Evolutionary conservation across 805 yeast genomes (phyloP), one percentile per base, ranked within the genome.

Genomic region (Saccharomycopsis lassenensis): DNA sequence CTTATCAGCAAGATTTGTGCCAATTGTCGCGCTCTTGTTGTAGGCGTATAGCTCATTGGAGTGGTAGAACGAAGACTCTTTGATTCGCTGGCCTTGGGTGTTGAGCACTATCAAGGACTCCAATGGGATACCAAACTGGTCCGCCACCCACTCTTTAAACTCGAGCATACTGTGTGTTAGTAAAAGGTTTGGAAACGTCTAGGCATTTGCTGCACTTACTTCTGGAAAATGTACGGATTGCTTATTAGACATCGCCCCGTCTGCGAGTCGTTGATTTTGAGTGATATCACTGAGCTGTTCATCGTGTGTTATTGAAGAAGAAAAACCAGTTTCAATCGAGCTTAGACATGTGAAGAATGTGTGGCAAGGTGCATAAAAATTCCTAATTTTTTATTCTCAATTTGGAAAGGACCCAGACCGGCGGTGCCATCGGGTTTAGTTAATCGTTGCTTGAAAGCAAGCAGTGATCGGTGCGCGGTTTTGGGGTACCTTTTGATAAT

Each of bases 1-100:
- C 51, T 77, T 70, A 52, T 80, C 85, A 54, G 74, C 51, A 67
- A 78, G 3, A 78, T 59, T 40, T 12, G 11, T 21, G 17, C 24
- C 12, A 7, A 31, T 19, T n/a, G 15, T 17, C 4, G 40, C 28
- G 3, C 19, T 7, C 29, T 29, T 28, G 29, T 40, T 33, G 37
- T 33, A 40, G 16, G 38, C 41, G 33, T 24, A 40, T 24, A 40
- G 29, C 29, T 35, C 38, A 5, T 31, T 24, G 10, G 28, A 20
- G 16, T 37, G 22, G 19, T 36, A 29, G 21, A 36, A 40, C n/a
- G 30, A 19, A 5, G 41, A 26, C 18, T 36, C 41, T 18, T 37
- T 36, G 6, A 33, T 33, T 21, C 30, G 12, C 5, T 12, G 7
- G 8, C 44, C 44, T 2, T 32, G 38, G 22, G 27, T 6, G 2